These are phyloP conservation scores for Silene coronaria DNA, from an alignment of 179 eudicot species.

Conservation along the genomic window DNA sequence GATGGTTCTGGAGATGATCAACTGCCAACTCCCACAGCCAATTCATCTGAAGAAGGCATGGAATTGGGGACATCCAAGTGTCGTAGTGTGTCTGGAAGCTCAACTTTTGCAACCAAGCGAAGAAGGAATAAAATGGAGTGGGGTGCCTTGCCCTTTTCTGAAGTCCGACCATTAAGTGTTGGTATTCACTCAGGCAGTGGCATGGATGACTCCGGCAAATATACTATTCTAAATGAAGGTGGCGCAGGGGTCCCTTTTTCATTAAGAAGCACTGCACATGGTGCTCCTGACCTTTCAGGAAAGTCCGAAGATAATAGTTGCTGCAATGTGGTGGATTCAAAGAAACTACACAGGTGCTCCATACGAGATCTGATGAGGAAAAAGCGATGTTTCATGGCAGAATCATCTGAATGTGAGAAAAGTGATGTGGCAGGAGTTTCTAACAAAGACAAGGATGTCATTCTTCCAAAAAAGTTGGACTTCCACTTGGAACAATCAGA, in stretches of 20 bases:
- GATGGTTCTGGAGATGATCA: slow-evolving; percentile 64
- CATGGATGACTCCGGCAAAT: slow-evolving; percentile 17
- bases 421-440: slow-evolving; percentile 23
- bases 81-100: slow-evolving; percentile 22
- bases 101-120: slow-evolving; percentile 28
- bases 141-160: slow-evolving; percentile 63
- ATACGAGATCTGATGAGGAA: slow-evolving; percentile 87
- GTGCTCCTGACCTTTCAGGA: slow-evolving; percentile 14
- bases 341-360: slow-evolving; percentile 46
- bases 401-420: slow-evolving; percentile 29
- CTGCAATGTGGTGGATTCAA: slow-evolving; percentile 26
- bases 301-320: slow-evolving; percentile 24
- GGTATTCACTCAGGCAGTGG: slow-evolving; percentile 22
- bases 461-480: slow-evolving; percentile 27
- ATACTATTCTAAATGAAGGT: slow-evolving; percentile 16
- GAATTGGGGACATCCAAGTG: slow-evolving; percentile 29
- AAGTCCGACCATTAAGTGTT: slow-evolving; percentile 23
- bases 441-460: slow-evolving; percentile 21
- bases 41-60: slow-evolving; percentile 26
- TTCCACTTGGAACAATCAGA: slow-evolving; percentile 16
- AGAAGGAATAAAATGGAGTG: slow-evolving; percentile 42
- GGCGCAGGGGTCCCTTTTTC: slow-evolving; percentile 21
- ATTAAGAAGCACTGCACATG: slow-evolving; percentile 19
- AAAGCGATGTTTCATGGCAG: slow-evolving; percentile 47
- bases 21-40: slow-evolving; percentile 23